phyloP scores from a whole-genome alignment of 1,284 basidiomycete species.

The Kwoniella shivajii region DNA sequence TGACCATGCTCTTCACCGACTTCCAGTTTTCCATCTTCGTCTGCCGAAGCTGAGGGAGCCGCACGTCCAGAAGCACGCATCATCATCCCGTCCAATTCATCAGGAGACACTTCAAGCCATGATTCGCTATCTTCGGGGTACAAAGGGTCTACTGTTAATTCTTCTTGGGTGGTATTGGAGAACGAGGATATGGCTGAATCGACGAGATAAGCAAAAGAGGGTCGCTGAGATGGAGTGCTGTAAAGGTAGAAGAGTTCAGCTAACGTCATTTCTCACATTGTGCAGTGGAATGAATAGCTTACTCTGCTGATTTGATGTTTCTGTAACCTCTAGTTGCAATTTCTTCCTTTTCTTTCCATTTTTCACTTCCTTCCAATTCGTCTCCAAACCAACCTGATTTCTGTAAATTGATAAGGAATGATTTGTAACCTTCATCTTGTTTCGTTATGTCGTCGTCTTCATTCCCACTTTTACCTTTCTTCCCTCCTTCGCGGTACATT shows the following conservation, averaged over 20 bases:
- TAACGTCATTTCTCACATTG: neutral
- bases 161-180: neutral
- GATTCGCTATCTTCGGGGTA: constrained; percentile 45
- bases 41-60: constrained; percentile 30
- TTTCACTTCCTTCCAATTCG: constrained; percentile 71
- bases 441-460: constrained; percentile 6
- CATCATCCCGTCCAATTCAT: constrained; percentile 52
- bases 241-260: neutral
- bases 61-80: constrained; percentile 31
- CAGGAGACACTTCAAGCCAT: constrained; percentile 51
- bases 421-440: constrained; percentile 33
- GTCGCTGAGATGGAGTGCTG: constrained; percentile 57
- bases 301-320: constrained; percentile 68
- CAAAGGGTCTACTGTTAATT: constrained; percentile 19
- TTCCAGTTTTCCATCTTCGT: constrained; percentile 57
- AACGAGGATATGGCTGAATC: constrained; percentile 61
- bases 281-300: constrained; percentile 40
- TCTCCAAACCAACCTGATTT: constrained; percentile 72
- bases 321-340: constrained; percentile 70
- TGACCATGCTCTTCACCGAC: constrained; percentile 64
- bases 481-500: constrained; percentile 78
- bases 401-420: constrained; percentile 67
- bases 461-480: constrained; percentile 56
- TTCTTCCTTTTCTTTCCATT: constrained; percentile 72
- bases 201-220: constrained; percentile 72